phyloP scores from a whole-genome alignment of 306 rosid genomes.

The Calophaca sinica region DNA sequence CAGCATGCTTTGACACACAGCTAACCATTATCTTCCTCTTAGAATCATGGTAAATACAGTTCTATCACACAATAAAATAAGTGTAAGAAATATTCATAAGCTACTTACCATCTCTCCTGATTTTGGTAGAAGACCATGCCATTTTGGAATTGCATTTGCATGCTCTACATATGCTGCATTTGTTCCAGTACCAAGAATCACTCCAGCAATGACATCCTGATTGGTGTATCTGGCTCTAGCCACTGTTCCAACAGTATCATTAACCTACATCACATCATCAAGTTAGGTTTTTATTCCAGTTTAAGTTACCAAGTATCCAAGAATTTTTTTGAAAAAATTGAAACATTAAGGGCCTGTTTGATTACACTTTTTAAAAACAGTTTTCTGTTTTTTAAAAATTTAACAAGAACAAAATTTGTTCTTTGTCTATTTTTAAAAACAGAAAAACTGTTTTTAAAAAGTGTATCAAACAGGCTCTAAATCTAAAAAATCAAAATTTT shows the following conservation, averaged over 20 bases:
- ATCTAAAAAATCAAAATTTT: slow-evolving; percentile 29
- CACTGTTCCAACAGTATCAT: slow-evolving; percentile 94
- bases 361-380: no score
- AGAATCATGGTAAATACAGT: neutral
- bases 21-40: slow-evolving; percentile 13
- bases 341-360: no score
- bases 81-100: slow-evolving; percentile 10
- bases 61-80: slow-evolving; percentile 5
- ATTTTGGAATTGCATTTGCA: slow-evolving; percentile 91
- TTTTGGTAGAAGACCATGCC: slow-evolving; percentile 84
- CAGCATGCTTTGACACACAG: slow-evolving; percentile 10
- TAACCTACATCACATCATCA: slow-evolving; percentile 67
- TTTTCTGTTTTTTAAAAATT: no score
- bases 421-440: no score
- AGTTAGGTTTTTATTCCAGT: slow-evolving; percentile 44
- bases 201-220: slow-evolving; percentile 84
- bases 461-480: no score
- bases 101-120: slow-evolving; percentile 94
- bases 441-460: no score
- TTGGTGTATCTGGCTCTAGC: slow-evolving; percentile 84
- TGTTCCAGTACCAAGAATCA: slow-evolving; percentile 98
- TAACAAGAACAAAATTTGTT: no score
- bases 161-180: slow-evolving; percentile 95
- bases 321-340: neutral
- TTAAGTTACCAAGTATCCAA: slow-evolving; percentile 16